Percentiles rank a stretch among this genome's conserved stretches.
These are phyloP conservation scores for Bruguiera hainesii DNA, from an alignment of 441 rosid species.

Conservation along the genomic window DNA sequence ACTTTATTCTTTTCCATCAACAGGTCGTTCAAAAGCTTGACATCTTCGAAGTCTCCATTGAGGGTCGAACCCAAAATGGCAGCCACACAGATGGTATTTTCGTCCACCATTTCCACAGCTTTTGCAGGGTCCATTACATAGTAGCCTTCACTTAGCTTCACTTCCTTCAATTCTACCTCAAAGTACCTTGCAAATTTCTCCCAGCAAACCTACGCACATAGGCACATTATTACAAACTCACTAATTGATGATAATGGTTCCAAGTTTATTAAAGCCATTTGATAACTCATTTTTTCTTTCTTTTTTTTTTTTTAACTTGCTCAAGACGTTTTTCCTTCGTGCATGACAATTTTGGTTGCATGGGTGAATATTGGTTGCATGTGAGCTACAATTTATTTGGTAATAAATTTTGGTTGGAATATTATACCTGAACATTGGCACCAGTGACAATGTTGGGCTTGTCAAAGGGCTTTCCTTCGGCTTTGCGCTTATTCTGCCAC, in stretches of 20 bases:
- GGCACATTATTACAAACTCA: not conserved
- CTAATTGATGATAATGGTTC: too few relatives aligned
- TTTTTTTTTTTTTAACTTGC: too few relatives aligned
- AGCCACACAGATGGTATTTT: slow-evolving; percentile 91
- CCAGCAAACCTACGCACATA: slow-evolving; percentile 66
- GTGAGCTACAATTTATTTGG: too few relatives aligned
- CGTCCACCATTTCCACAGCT: slow-evolving; percentile 90
- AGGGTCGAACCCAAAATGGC: slow-evolving; percentile 89
- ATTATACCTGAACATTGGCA: slow-evolving; percentile 70
- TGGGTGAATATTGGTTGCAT: too few relatives aligned
- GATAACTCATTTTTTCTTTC: too few relatives aligned
- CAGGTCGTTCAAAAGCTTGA: slow-evolving; percentile 73
- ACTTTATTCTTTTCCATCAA: slow-evolving; percentile 57
- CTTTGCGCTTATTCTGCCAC: slow-evolving; percentile 75
- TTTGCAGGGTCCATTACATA: slow-evolving; percentile 85
- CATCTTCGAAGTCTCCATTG: slow-evolving; percentile 91
- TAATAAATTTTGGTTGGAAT: too few relatives aligned
- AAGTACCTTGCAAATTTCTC: slow-evolving; percentile 94
- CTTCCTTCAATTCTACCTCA: slow-evolving; percentile 90
- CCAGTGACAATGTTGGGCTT: slow-evolving; percentile 89
- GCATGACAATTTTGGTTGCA: too few relatives aligned
- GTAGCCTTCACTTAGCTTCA: slow-evolving; percentile 77
- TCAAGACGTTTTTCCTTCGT: too few relatives aligned
- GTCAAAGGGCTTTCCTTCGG: slow-evolving; percentile 67
- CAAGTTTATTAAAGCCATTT: too few relatives aligned